Base-by-base conservation (phyloP, 2,329 filamentous ascomycete genomes). In the Aspergillus viridinutans region DNA sequence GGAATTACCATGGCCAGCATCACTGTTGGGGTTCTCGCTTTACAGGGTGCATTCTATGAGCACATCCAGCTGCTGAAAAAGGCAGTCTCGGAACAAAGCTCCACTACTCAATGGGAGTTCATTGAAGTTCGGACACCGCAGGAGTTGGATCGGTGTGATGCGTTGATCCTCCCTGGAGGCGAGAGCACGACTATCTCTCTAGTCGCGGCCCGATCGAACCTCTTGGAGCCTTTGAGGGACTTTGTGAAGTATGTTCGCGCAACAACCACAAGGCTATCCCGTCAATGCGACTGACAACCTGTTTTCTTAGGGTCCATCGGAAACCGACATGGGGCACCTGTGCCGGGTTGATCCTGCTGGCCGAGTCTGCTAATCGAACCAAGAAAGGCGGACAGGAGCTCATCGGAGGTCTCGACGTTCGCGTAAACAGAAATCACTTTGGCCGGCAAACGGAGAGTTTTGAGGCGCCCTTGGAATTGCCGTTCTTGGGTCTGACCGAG, bases 311-410 rank as follows among this genome's bases (percentile, higher is more conserved):
- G 69, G 79, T 90, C 43, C 78, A 85, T 53, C 85, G 88, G 64
- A 92, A 89, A 65, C 92, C 92, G 10, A 90, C 89, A 25, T 99
- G 93, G 93, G 94, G 94, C 56, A 97, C 94, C 21, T 99, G 94
- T 73, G 94, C 94, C 12, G 94, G 94, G 9, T 83, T 97, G 56
- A 97, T 99, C 65, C 79, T 97, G 50, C 86, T 99, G 51, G 89
- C 92, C 1, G 90, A 96, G 68, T 86, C 89, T 57, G 93, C 92
- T 51, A 96, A 93, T 72, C 85, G 88, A 60, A 92, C 90, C 40
- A 97, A 97, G 72, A 87, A 89, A 67, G 92, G 91, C 47, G 93
- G 93, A 0, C 94, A 97, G 74, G 91, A 96, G 58, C 82, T 97
- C 54, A 91, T 99, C 60, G 94, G 94, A 14, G 94, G 94, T 2